Conservation (phyloP, 345 rosid species). For the Pistacia vera region DNA sequence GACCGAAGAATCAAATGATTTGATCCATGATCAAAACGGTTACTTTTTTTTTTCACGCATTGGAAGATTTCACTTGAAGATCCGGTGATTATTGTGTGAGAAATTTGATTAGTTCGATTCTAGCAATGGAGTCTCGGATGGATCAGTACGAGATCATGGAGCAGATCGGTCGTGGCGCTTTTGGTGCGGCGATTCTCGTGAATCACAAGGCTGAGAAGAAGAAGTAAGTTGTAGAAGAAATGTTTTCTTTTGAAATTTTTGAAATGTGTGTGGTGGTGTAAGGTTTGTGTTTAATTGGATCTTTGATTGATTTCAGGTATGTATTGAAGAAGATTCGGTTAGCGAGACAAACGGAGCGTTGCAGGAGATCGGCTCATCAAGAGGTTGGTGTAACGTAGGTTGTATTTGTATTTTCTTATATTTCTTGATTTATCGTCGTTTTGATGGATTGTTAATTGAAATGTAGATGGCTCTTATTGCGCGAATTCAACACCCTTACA, state of each 20-base stretch:
- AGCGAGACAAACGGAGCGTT: constrained; percentile 94
- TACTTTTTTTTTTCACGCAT: neutral
- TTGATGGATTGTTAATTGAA: constrained; percentile 18
- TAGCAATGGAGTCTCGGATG: constrained; percentile 89
- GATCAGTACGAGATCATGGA: constrained; percentile 99
- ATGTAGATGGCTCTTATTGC: constrained; percentile 92
- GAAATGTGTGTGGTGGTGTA: neutral
- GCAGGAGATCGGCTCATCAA: constrained; percentile 98
- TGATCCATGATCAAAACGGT: neutral
- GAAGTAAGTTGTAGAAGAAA: constrained; percentile 43
- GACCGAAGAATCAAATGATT: constrained; percentile 13
- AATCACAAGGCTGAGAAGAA: constrained; percentile 89
- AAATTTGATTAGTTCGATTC: constrained; percentile 20
- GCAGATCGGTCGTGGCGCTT: constrained; percentile 99
- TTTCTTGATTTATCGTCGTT: neutral
- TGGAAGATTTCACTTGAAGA: constrained; percentile 1
- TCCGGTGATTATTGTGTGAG: constrained; percentile 19
- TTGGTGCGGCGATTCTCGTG: constrained; percentile 97
- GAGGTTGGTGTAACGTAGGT: constrained; percentile 49
- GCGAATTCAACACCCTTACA: constrained; percentile 85
- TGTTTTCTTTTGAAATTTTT: neutral
- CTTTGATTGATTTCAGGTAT: constrained; percentile 53
- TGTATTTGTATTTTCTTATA: neutral
- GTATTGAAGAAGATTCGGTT: constrained; percentile 98
- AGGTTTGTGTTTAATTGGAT: neutral